Evolutionary conservation across 495 filamentous ascomycete species (phyloP), one percentile per base, ranked within the genome.

Genomic region (Hyaloscypha variabilis): DNA sequence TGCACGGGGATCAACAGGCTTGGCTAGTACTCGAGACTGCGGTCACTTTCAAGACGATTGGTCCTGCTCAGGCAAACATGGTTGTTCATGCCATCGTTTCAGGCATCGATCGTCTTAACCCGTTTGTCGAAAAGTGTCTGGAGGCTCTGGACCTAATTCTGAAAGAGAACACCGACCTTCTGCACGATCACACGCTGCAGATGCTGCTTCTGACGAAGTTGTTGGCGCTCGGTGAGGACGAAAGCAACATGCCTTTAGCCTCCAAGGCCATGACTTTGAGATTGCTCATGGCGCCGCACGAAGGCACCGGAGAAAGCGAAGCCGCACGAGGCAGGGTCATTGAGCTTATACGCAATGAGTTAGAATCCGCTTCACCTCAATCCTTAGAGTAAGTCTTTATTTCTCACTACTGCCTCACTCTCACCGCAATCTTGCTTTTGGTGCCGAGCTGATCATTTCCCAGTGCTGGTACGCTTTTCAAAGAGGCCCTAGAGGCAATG

Each of bases 381-480:
- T 82, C 82, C 4, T 71, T 85, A 1, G 69, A 73, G 77, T 81
- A 75, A 59, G 74, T 77, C 28, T 19, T 28, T 29, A n/a, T 26
- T 19, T 29, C 24, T 19, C 14, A 3, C 36, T 46, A 11, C 59
- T 51, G 3, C 5, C 21, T 21, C 58, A 17, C 26, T 8, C 46
- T 0, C 6, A 1, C 31, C 6, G 31, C 13, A 17, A 1, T 46
- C 14, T 17, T 4, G 11, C 13, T 30, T 8, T n/a, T 39, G 13
- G 14, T 49, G 54, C 28, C 17, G 11, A 46, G 29, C 25, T 59
- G 34, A 46, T 17, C 21, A 3, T n/a, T 64, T 11, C 60, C 17
- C 36, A 80, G 78, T 14, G 72, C 82, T n/a, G 69, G 77, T n/a
- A 82, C 78, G 11, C 63, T 86, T 42, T 71, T 80, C 31, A 71